Evolutionary conservation across 768 basidiomycete genomes (phyloP), one percentile per base, ranked within the genome.

Genomic region (Fibroporia radiculosa): DNA sequence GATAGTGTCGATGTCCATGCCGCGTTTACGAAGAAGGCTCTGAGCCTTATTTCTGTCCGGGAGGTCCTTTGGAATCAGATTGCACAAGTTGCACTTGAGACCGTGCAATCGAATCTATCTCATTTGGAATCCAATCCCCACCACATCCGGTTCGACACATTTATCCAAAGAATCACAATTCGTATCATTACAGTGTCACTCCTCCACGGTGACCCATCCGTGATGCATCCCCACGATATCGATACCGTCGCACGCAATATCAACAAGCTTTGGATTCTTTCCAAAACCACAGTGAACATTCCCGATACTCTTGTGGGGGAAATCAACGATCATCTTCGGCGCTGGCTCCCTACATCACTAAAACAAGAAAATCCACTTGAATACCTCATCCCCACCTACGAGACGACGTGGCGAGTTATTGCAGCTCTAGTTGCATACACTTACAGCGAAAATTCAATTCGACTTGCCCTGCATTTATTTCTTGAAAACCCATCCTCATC

Each of bases 331-430:
- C 61, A 62, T 38, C 58, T 80, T 18, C 58, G 63, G 2, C 54
- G 44, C 1, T 71, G 80, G 48, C 48, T 80, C 19, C 66, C 71
- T 1, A n/a, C n/a, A n/a, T n/a, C n/a, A n/a, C n/a, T n/a, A n/a
- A 46, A 23, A 3, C 66, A 62, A 40, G 59, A 62, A 1, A 66
- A 71, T 29, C 71, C 74, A 0, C 57, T 81, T 13, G 67, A 80
- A 35, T 68, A 68, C 45, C 65, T 82, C 44, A 68, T 82, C 34
- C 80, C 80, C 0, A 61, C 73, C 1, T 82, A 76, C 66, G 81
- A 82, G 54, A 75, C 74, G 0, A 59, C 81, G 35, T 82, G 81
- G 81, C 70, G 78, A 11, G 69, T 81, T 18, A 63, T 78, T 41
- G 78, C 79, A 1, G 61, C 63, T 5, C 53, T 63, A 0, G 55